Percentiles rank a stretch among this genome's conserved stretches.
Evolutionary conservation across 2,329 filamentous ascomycete species (phyloP).

Genomic region (Alternaria brassicae): DNA sequence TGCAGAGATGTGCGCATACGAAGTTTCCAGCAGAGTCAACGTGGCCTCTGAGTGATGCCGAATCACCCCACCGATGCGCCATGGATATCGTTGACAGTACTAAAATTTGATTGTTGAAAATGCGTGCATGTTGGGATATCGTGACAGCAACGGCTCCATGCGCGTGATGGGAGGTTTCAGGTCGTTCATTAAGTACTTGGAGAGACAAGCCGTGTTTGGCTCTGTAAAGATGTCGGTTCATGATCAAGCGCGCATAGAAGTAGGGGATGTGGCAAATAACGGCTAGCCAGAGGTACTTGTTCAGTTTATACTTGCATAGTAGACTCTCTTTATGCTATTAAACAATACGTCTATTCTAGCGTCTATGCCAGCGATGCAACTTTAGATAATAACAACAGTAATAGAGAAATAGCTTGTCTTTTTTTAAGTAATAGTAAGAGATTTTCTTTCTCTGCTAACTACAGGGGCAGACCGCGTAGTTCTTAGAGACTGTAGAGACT

Average conservation of each 20-base stretch:
- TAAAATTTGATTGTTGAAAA: conserved; percentile 27
- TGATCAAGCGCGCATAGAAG: conserved; percentile 26
- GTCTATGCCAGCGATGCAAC: conserved; percentile 28
- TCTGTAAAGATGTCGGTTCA: conserved; percentile 31
- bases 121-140: conserved; percentile 19
- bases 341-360: conserved; percentile 16
- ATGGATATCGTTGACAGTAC: conserved; percentile 19
- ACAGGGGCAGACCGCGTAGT: background rate
- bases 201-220: conserved; percentile 19
- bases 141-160: conserved; percentile 4
- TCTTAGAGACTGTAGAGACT: conserved; percentile 17
- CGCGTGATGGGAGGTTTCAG: background rate
- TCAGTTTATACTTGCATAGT: conserved; percentile 8
- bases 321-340: conserved; percentile 4
- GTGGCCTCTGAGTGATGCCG: conserved; percentile 13
- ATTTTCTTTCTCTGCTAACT: conserved; percentile 17
- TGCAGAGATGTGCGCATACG: conserved; percentile 23
- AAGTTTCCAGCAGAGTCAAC: conserved; percentile 6
- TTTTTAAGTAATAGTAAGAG: conserved; percentile 27
- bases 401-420: conserved; percentile 18
- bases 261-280: conserved; percentile 13
- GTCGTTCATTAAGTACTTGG: conserved; percentile 10
- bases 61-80: conserved; percentile 17
- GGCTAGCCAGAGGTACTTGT: background rate
- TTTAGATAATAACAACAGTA: conserved; percentile 28